Base-by-base conservation (phyloP, 371 early-diverging fungal species). In the Dentiscutata heterogama region DNA sequence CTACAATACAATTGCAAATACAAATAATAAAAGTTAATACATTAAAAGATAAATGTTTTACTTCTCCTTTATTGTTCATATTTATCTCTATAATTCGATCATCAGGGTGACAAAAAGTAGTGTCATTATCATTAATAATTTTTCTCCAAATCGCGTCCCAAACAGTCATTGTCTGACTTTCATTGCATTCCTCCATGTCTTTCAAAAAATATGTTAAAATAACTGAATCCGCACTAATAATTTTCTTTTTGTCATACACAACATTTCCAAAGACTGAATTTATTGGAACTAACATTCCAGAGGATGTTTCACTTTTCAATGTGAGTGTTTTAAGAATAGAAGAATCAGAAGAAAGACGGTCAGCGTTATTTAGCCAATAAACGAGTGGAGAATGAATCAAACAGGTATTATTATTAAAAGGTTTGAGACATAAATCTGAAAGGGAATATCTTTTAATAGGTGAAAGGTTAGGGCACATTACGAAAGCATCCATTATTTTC, bases 371-470 rank as follows among this genome's bases (percentile, higher is more conserved):
- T 4, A 85, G 60, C 91, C 91, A 93, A 72, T 86, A 89, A 7
- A 87, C 87, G 2, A 91, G 84, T 5, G 91, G 90, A 2, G 93
- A 91, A 85, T 92, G 90, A 5, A 91, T 72, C 16, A 92, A 71
- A 76, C 93, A 93, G 5, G 81, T 72, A 3, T 84, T 83, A 72
- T 80, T 79, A 25, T 68, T 61, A 22, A 76, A 65, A 5, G 86
- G 87, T 67, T 84, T 83, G 68, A 83, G 88, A 84, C 89, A 89
- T 42, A 89, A 84, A 80, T 88, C 87, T 20, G 60, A 54, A 65
- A 83, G 81, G 6, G 67, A 65, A 50, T 81, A 81, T 42, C 31
- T 31, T 16, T 39, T 53, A 39, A 29, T 14, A 25, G 27, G 16
- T 16, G 70, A 39, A 51, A 67, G 20, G 54, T 70, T 80, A 11